Conservation (phyloP, 768 basidiomycete species). For the Kwoniella shandongensis region DNA sequence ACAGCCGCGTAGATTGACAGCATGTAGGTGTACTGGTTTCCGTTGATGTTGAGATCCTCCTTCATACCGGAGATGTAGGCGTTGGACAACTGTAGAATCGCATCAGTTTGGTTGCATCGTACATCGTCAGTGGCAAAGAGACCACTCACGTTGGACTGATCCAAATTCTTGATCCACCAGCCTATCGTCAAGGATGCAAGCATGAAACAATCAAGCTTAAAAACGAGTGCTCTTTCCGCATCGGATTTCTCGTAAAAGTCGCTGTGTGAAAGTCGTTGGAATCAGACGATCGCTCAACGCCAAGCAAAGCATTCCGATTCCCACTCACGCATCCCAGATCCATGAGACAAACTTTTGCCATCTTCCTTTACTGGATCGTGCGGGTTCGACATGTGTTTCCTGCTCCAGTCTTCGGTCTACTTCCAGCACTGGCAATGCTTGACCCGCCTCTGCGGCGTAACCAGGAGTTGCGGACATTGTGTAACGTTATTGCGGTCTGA, state of each 20-base stretch:
- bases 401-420: too few relatives aligned
- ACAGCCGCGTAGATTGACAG: conserved; percentile 8
- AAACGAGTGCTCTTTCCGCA: conserved; percentile 26
- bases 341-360: conserved; percentile 9
- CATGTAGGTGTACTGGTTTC: conserved; percentile 19
- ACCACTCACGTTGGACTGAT: conserved; percentile 21
- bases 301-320: too few relatives aligned
- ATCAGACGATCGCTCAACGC: neutral
- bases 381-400: too few relatives aligned
- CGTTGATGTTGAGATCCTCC: conserved; percentile 11
- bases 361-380: conserved; percentile 1
- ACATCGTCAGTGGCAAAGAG: too few relatives aligned
- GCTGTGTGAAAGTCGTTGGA: conserved; percentile 1
- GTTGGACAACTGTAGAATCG: conserved; percentile 7
- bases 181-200: conserved; percentile 23
- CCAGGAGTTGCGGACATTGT: too few relatives aligned
- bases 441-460: too few relatives aligned
- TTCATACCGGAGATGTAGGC: conserved; percentile 19
- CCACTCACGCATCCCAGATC: conserved; percentile 12
- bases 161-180: conserved; percentile 26
- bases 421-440: too few relatives aligned
- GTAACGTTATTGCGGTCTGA: too few relatives aligned
- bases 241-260: conserved; percentile 31
- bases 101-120: too few relatives aligned
- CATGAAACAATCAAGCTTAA: conserved; percentile 27